Percentiles rank a stretch among this genome's conserved stretches.
Conservation (phyloP, 176 grass and related monocot species). For the Carex cristatella region DNA sequence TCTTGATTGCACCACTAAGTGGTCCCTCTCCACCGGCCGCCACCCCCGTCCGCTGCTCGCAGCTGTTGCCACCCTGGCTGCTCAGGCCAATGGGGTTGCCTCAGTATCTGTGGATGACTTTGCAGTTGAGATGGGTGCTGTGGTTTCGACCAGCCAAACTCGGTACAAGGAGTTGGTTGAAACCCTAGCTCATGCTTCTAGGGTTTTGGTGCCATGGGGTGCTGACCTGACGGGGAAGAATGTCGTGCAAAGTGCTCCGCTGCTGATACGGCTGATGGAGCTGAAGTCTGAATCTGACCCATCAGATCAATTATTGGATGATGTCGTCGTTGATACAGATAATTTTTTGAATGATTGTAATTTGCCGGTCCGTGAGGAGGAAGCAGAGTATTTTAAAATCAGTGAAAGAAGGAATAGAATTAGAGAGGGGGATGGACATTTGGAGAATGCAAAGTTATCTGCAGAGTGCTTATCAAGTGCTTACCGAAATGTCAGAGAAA, state of each 20-base stretch:
- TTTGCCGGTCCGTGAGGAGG: constrained; percentile 1
- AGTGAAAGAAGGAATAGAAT: neutral
- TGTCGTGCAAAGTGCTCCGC: constrained; percentile 39
- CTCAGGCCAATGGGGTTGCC: constrained; percentile 34
- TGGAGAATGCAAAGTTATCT: constrained; percentile 38
- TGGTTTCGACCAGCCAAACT: constrained; percentile 30
- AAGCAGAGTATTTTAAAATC: constrained; percentile 46
- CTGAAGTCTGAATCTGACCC: constrained; percentile 34
- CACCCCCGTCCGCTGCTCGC: constrained; percentile 51
- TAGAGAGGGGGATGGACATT: constrained; percentile 16
- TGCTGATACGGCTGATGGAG: constrained; percentile 62
- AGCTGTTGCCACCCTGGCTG: constrained; percentile 36
- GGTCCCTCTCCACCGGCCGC: constrained; percentile 67
- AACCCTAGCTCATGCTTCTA: constrained; percentile 38
- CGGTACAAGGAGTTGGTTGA: constrained; percentile 51
- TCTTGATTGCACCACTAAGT: constrained; percentile 56
- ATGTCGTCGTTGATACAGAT: constrained; percentile 25
- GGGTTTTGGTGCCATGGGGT: constrained; percentile 56
- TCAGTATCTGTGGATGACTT: constrained; percentile 39
- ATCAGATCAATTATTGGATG: constrained; percentile 28
- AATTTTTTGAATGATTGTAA: constrained; percentile 25
- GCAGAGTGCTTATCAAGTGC: constrained; percentile 45
- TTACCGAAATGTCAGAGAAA: constrained; percentile 63
- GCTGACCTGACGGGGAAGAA: constrained; percentile 53
- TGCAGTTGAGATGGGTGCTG: constrained; percentile 40